Conservation (phyloP, 2,329 filamentous ascomycete species). For the Bisporella sp. region DNA sequence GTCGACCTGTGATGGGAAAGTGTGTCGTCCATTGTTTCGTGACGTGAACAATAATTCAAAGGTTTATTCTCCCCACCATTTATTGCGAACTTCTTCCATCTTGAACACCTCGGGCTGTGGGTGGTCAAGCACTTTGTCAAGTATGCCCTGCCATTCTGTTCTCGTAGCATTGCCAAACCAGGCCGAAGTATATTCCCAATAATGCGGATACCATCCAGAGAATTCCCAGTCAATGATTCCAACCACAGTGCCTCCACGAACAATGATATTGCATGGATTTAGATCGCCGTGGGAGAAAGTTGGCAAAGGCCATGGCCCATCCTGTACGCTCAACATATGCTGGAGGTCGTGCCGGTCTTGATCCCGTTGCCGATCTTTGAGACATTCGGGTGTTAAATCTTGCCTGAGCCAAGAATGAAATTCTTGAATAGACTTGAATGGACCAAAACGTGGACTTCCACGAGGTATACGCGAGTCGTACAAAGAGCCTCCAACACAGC, state of each 20-base stretch:
- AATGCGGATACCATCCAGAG: slow-evolving; percentile 32
- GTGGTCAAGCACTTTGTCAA: neutral
- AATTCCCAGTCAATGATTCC: slow-evolving; percentile 37
- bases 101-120: neutral
- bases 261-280: slow-evolving; percentile 37
- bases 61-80: too few species aligned
- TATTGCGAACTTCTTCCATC: neutral
- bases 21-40: too few species aligned
- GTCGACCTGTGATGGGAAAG: too few species aligned
- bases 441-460: slow-evolving; percentile 6
- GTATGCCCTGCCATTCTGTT: slow-evolving; percentile 25
- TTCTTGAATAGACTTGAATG: neutral
- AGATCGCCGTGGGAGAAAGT: slow-evolving; percentile 40
- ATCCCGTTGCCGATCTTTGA: neutral
- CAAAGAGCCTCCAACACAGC: slow-evolving; percentile 27
- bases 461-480: slow-evolving; percentile 25
- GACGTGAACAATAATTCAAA: too few species aligned
- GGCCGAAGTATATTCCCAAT: slow-evolving; percentile 34
- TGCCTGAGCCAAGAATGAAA: neutral
- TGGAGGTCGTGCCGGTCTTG: neutral
- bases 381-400: neutral
- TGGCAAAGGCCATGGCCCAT: neutral
- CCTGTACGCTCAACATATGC: neutral
- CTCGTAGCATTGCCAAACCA: slow-evolving; percentile 35
- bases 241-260: slow-evolving; percentile 30